Percentiles rank a stretch among this genome's conserved stretches.
Evolutionary conservation across 257 asterid species (phyloP).

Genomic region (Jasminum sambac): DNA sequence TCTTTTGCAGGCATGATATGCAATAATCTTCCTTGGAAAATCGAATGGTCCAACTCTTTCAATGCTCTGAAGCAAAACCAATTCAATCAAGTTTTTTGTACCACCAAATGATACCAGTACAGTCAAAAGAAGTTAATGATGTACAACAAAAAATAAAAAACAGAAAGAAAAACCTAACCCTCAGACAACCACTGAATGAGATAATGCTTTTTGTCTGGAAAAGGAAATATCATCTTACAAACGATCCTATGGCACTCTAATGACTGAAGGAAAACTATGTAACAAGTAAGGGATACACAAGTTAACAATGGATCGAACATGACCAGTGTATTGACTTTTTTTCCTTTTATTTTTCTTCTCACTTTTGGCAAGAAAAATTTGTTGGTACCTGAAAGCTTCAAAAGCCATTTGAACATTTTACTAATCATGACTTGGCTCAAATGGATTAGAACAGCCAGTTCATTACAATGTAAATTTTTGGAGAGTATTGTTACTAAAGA

Average conservation of each 20-base stretch:
- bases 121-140: background rate
- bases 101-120: background rate
- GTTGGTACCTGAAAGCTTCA: background rate
- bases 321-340: background rate
- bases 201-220: background rate
- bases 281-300: slow-evolving; percentile 3
- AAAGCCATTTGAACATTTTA: slow-evolving; percentile 18
- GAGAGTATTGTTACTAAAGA: background rate
- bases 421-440: background rate
- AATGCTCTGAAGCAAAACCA: slow-evolving; percentile 59
- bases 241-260: slow-evolving; percentile 12
- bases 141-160: background rate
- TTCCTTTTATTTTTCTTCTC: no score
- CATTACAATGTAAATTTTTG: slow-evolving; percentile 3
- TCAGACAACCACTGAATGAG: background rate
- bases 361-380: background rate
- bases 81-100: background rate
- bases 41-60: slow-evolving; percentile 71
- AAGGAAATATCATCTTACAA: background rate
- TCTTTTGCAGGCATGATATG: slow-evolving; percentile 89
- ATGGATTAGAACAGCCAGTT: slow-evolving; percentile 2
- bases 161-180: background rate
- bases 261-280: slow-evolving; percentile 9
- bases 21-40: slow-evolving; percentile 90
- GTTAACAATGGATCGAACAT: background rate